A percentile compares a stretch with the other conserved stretches of the same genome.
These are phyloP conservation scores for Nicotiana noctiflora DNA, from an alignment of 257 asterid genomes.

Conservation along the genomic window DNA sequence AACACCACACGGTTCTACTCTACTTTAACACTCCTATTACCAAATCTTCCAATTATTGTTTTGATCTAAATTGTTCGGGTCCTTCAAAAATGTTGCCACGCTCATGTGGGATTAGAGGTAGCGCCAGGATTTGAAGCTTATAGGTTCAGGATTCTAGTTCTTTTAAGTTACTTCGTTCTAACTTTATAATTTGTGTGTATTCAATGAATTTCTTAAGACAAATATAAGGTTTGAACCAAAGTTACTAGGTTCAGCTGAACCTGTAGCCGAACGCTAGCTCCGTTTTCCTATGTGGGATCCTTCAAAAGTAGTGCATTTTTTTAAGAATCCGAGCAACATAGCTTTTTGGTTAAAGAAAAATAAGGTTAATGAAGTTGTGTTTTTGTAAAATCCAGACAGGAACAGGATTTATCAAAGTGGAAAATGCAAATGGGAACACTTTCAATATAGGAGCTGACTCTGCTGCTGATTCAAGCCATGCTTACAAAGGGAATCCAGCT, in stretches of 20 bases:
- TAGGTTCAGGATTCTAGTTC: too few relatives aligned
- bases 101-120: too few relatives aligned
- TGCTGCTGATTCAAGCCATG: conserved; percentile 38
- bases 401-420: conserved; percentile 73
- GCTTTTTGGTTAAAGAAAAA: not conserved
- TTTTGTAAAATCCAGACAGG: conserved; percentile 52
- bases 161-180: too few relatives aligned
- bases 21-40: not conserved
- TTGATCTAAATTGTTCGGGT: not conserved
- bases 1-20: conserved; percentile 77
- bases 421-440: conserved; percentile 24
- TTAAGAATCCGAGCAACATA: not conserved
- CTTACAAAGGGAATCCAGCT: conserved; percentile 83
- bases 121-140: too few relatives aligned
- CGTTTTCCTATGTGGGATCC: too few relatives aligned
- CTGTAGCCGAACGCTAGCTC: too few relatives aligned
- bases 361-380: not conserved
- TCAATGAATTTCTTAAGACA: too few relatives aligned
- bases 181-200: too few relatives aligned
- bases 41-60: not conserved
- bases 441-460: conserved; percentile 46
- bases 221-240: too few relatives aligned
- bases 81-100: not conserved
- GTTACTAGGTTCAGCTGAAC: too few relatives aligned
- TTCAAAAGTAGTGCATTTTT: not conserved